Conservation (phyloP, 2,329 filamentous ascomycete genomes). For the Penicillium sp. region DNA sequence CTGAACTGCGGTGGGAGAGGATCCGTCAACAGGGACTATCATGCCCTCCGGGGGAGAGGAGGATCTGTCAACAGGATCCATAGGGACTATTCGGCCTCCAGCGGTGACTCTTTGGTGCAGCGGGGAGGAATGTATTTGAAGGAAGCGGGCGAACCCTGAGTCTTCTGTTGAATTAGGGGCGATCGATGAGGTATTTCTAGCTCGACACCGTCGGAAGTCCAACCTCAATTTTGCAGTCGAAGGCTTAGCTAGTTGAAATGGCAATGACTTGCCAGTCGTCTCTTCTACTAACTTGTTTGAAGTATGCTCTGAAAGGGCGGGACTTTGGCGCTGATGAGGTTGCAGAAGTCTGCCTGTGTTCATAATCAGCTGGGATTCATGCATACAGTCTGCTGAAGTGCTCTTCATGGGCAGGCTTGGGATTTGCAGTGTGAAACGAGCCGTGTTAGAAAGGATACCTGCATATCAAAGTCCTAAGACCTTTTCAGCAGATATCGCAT, state of each 20-base stretch:
- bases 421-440: not conserved
- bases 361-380: slow-evolving; percentile 7
- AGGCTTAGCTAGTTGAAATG: slow-evolving; percentile 12
- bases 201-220: not conserved
- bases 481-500: not conserved
- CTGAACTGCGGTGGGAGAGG: no score
- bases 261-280: slow-evolving; percentile 14
- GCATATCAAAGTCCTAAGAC: not conserved
- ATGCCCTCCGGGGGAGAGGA: not conserved
- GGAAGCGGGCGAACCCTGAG: slow-evolving; percentile 47
- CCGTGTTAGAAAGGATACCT: not conserved
- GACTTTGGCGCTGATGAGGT: not conserved
- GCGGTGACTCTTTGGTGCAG: slow-evolving; percentile 52
- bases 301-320: slow-evolving; percentile 4
- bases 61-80: slow-evolving; percentile 19
- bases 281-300: slow-evolving; percentile 19
- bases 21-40: not conserved
- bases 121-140: slow-evolving; percentile 51
- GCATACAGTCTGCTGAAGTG: not conserved
- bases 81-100: slow-evolving; percentile 51
- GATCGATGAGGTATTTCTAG: not conserved
- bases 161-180: slow-evolving; percentile 29
- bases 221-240: not conserved
- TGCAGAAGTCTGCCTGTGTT: slow-evolving; percentile 10
- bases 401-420: not conserved